These are phyloP conservation scores for Daldinia loculata DNA, from an alignment of 495 filamentous ascomycete genomes.

Conservation along the genomic window DNA sequence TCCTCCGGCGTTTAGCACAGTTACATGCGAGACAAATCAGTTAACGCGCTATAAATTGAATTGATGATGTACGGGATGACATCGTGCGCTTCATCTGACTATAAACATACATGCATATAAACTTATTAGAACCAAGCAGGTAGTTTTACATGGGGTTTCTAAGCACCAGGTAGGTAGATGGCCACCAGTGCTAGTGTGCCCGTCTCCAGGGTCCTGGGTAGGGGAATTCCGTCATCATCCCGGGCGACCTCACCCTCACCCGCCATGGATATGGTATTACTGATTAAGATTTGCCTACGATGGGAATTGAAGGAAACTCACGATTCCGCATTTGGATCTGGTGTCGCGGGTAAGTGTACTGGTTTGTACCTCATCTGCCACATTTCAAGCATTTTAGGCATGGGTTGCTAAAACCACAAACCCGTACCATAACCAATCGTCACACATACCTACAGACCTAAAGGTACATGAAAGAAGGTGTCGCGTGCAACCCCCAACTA, in stretches of 20 bases:
- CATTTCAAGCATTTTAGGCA: background rate
- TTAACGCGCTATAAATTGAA: background rate
- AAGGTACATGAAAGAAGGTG: conserved; percentile 9
- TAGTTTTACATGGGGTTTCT: background rate
- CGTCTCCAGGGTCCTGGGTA: conserved; percentile 34
- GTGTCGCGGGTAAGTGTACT: conserved; percentile 5
- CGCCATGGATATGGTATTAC: conserved; percentile 13
- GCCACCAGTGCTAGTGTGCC: conserved; percentile 26
- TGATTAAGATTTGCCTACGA: conserved; percentile 22
- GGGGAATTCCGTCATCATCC: conserved; percentile 43
- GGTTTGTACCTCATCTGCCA: conserved; percentile 20
- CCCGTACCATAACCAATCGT: conserved; percentile 46
- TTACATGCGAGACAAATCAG: background rate
- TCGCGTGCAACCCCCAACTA: conserved; percentile 24
- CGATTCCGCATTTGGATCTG: conserved; percentile 29
- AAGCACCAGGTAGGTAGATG: background rate
- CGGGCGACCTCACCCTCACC: conserved; percentile 31
- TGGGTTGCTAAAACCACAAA: background rate
- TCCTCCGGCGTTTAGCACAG: background rate
- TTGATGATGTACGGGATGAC: background rate
- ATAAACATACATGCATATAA: too few species aligned
- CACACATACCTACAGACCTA: conserved; percentile 8
- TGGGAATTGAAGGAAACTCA: conserved; percentile 19
- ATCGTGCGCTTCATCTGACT: background rate
- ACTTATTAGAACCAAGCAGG: too few species aligned